Conservation (phyloP, 1,139 yeast genomes). For the Meyerozyma sp. region DNA sequence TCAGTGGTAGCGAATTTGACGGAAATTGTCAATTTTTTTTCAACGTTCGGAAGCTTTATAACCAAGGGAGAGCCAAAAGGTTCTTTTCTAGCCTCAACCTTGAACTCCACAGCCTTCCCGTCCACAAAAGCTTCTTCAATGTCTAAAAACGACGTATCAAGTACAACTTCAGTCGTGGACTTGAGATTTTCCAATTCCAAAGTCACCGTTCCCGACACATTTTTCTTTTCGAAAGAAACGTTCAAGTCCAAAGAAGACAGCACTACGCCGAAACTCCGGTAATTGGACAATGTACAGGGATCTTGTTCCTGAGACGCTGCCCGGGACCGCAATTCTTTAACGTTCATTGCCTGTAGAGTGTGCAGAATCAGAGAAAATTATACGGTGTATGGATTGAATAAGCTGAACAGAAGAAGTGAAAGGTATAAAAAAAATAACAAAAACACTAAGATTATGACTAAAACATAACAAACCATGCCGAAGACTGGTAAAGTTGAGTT, state of each 20-base stretch:
- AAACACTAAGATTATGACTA: no score
- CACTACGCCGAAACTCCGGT: constrained; percentile 9
- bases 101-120: constrained; percentile 13
- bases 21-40: constrained; percentile 9
- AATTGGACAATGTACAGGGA: constrained; percentile 16
- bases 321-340: neutral
- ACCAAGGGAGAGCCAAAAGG: constrained; percentile 31
- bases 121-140: constrained; percentile 19
- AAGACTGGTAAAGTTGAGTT: no score
- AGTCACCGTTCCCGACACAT: constrained; percentile 23
- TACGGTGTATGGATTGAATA: no score
- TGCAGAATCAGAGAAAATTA: neutral
- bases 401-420: no score
- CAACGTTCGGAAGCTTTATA: constrained; percentile 11
- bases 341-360: neutral
- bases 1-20: constrained; percentile 28
- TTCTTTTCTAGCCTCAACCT: constrained; percentile 15
- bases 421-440: no score
- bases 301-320: constrained; percentile 7
- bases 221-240: constrained; percentile 25
- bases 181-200: constrained; percentile 14
- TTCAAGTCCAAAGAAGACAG: constrained; percentile 21
- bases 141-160: constrained; percentile 29
- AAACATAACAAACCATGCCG: no score
- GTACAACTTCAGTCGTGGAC: constrained; percentile 11